Percentiles rank a stretch among this genome's conserved stretches.
Evolutionary conservation across 2,329 filamentous ascomycete species (phyloP).

Genomic region (Lecanosticta acicola): DNA sequence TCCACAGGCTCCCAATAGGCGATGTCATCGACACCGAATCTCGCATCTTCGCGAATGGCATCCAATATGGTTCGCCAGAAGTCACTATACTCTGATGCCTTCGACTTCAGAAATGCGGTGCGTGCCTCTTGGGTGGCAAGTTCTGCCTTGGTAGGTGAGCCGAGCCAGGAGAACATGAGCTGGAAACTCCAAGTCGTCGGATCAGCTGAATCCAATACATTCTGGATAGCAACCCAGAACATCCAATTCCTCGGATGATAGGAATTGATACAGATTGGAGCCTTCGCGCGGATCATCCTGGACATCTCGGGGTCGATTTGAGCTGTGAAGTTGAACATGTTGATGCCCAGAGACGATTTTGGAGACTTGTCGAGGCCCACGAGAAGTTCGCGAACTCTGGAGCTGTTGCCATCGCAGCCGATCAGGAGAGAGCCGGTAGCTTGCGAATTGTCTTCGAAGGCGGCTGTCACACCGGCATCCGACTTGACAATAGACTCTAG

Average conservation of each 20-base stretch:
- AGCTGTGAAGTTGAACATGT: constrained; percentile 13
- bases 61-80: constrained; percentile 10
- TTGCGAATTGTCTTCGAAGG: constrained; percentile 16
- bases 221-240: constrained; percentile 7
- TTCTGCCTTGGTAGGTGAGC: constrained; percentile 2
- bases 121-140: constrained; percentile 9
- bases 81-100: constrained; percentile 10
- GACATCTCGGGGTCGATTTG: constrained; percentile 7
- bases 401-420: constrained; percentile 16
- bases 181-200: constrained; percentile 11
- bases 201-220: constrained; percentile 5
- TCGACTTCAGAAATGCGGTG: constrained; percentile 11
- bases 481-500: constrained; percentile 5
- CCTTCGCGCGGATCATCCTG: constrained; percentile 3
- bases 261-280: constrained; percentile 15
- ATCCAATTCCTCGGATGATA: constrained; percentile 6
- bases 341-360: constrained; percentile 6
- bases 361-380: constrained; percentile 9
- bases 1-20: constrained; percentile 10
- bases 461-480: constrained; percentile 7
- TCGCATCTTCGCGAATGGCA: constrained; percentile 7
- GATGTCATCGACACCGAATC: constrained; percentile 10
- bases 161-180: constrained; percentile 11
- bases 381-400: constrained; percentile 12
- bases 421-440: constrained; percentile 11